Evolutionary conservation across 768 basidiomycete species (phyloP), one percentile per base, ranked within the genome.

Genomic region (Chalciporus chontae): DNA sequence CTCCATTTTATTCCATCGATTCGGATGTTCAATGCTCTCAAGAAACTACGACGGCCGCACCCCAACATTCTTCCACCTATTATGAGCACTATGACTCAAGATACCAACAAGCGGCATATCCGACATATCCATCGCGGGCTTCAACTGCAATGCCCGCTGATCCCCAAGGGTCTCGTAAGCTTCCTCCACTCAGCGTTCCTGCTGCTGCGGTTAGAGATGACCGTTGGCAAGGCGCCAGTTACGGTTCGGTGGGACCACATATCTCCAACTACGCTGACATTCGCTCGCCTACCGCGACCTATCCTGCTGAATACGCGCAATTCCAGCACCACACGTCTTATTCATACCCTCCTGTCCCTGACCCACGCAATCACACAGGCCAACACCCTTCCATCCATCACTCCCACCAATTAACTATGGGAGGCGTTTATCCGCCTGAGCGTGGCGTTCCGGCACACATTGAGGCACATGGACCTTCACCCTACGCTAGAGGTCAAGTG

Each of bases 261-360:
- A 53, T 72, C 40, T 61, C 71, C 58, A 69, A 66, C 47, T 71
- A 68, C 39, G 58, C 56, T 43, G 70, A 73, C 58, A 78, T 85
- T 63, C 82, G 84, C 55, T 83, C 84, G 11, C 82, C 85, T 8
- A 77, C 82, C 14, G 78, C 82, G 29, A 76, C 78, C 19, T 87
- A 85, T 66, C 77, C 81, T 19, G 49, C 74, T 51, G 70, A 74
- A 41, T 86, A 83, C 64, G 66, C 74, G 11, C 66, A 70, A 40
- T 83, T 81, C 60, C 67, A 66, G 8, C 65, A 59, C 24, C 73
- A 72, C 21, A 43, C 61, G 1, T 61, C 67, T 5, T 69, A 68
- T 40, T 64, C 62, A 39, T 68, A 65, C 43, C 63, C 69, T 39
- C 64, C 65, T 2, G 63, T 69, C 15, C 70, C 72, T 46, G 73